These are phyloP conservation scores for Fraxinus dipetala DNA, from an alignment of 305 asterid genomes.

Conservation along the genomic window DNA sequence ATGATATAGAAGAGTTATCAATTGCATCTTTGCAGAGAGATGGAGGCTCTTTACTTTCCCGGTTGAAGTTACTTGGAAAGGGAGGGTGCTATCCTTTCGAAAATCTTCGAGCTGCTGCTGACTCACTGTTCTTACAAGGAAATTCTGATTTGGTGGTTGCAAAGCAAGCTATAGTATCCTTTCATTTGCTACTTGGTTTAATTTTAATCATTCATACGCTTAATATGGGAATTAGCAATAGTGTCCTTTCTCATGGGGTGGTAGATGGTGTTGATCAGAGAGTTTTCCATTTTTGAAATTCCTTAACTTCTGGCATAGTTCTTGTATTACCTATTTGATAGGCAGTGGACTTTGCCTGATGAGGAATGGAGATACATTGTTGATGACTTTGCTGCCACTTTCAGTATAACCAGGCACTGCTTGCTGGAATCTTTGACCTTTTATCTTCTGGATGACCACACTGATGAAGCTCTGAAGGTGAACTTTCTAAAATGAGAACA, in stretches of 20 bases:
- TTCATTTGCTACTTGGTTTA: neutral
- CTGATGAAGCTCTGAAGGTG: conserved; percentile 81
- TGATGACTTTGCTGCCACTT: conserved; percentile 87
- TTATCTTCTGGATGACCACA: conserved; percentile 89
- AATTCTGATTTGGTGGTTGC: conserved; percentile 83
- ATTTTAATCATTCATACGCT: conserved; percentile 1
- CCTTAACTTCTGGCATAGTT: conserved; percentile 64
- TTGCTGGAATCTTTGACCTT: conserved; percentile 81
- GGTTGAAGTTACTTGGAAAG: conserved; percentile 63
- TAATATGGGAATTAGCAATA: neutral
- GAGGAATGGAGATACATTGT: conserved; percentile 67
- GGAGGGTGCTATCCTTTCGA: conserved; percentile 82
- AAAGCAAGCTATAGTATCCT: conserved; percentile 97
- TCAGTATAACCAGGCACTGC: conserved; percentile 71
- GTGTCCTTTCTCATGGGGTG: neutral
- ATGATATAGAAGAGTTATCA: conserved; percentile 46
- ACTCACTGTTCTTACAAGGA: conserved; percentile 84
- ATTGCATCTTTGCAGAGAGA: conserved; percentile 46
- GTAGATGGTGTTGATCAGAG: neutral
- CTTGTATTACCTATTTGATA: conserved; percentile 86
- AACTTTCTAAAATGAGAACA: neutral
- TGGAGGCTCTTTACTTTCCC: conserved; percentile 41
- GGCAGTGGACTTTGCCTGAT: conserved; percentile 73
- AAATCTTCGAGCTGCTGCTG: conserved; percentile 72
- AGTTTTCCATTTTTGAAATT: conserved; percentile 25